These are phyloP conservation scores for Penicillium steckii DNA, from an alignment of 495 filamentous ascomycete species.

Conservation along the genomic window DNA sequence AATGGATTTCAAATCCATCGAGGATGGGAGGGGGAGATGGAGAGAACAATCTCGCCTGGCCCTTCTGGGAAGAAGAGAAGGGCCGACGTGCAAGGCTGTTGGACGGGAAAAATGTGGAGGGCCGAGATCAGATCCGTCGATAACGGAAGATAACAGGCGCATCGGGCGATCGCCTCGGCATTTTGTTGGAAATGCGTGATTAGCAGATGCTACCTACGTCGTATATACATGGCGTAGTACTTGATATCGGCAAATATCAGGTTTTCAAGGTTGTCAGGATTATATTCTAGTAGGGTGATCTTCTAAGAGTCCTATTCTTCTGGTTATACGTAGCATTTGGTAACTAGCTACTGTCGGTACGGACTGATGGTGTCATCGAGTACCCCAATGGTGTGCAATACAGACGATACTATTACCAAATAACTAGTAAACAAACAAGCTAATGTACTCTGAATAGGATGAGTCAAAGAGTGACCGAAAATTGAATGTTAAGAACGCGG, in stretches of 20 bases:
- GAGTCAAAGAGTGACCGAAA: too few relatives aligned
- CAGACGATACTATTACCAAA: neutral
- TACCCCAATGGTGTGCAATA: neutral
- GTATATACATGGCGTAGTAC: too few relatives aligned
- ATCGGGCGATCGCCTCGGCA: slow-evolving; percentile 19
- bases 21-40: neutral
- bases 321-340: too few relatives aligned
- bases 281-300: neutral
- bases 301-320: neutral
- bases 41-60: neutral
- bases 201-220: too few relatives aligned
- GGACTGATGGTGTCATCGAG: slow-evolving; percentile 28
- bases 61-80: neutral
- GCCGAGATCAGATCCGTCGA: slow-evolving; percentile 21
- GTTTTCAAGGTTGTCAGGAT: neutral
- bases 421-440: neutral
- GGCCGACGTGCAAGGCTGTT: too few relatives aligned
- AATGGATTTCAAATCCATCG: slow-evolving; percentile 5
- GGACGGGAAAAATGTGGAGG: slow-evolving; percentile 26
- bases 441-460: too few relatives aligned
- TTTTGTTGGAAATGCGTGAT: too few relatives aligned
- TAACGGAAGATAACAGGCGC: slow-evolving; percentile 25
- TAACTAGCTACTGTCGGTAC: too few relatives aligned
- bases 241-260: neutral
- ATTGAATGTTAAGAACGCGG: neutral